These are phyloP conservation scores for Edaphochlamys debaryana DNA, from an alignment of 139 green algal genomes.

Conservation along the genomic window DNA sequence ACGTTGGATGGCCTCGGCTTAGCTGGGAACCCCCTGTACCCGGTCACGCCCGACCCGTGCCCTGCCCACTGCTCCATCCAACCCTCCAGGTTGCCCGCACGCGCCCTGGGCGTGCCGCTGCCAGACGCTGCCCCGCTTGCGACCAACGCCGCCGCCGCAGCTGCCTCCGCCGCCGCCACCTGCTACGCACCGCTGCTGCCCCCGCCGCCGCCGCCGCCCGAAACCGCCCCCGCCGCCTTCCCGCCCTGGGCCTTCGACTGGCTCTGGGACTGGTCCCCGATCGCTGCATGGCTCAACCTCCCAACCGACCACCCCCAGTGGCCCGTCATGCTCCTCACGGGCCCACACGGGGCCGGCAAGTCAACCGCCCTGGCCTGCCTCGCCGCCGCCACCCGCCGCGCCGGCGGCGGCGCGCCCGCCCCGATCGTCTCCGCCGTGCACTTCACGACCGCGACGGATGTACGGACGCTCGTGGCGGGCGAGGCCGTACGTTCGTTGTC, in stretches of 20 bases:
- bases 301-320: neutral
- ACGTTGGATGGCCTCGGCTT: no score
- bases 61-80: neutral
- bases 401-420: neutral
- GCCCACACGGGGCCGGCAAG: neutral
- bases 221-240: neutral
- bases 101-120: neutral
- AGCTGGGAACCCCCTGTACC: no score
- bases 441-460: slow-evolving; percentile 20
- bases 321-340: neutral
- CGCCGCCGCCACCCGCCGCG: neutral
- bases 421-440: slow-evolving; percentile 5
- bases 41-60: no score
- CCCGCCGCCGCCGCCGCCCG: neutral
- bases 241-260: slow-evolving; percentile 1
- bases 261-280: slow-evolving; percentile 29
- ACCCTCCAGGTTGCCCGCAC: slow-evolving; percentile 5
- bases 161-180: neutral
- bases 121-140: neutral
- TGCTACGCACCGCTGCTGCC: neutral
- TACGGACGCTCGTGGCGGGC: neutral
- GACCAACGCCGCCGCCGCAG: neutral
- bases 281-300: slow-evolving; percentile 9
- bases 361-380: slow-evolving; percentile 12
- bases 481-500: slow-evolving; percentile 23